Evolutionary conservation across 805 yeast genomes (phyloP).

Genomic region (Brettanomyces sp.): DNA sequence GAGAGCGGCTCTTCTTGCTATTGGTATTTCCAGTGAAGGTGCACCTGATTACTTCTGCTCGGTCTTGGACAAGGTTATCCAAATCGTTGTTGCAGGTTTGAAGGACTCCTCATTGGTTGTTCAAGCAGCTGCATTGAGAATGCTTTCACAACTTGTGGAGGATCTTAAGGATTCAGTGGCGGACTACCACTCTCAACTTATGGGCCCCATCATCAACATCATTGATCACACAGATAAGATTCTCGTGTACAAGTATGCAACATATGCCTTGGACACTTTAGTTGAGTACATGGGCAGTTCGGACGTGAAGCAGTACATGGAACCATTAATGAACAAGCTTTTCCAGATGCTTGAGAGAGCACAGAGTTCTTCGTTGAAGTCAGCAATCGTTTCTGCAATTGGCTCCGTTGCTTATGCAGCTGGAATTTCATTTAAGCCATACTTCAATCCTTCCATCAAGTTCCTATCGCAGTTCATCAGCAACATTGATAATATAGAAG

Average conservation of each 20-base stretch:
- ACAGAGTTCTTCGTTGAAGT: slow-evolving; percentile 61
- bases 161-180: slow-evolving; percentile 83
- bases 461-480: slow-evolving; percentile 75
- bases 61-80: slow-evolving; percentile 65
- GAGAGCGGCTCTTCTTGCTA: slow-evolving; percentile 76
- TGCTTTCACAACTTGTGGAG: slow-evolving; percentile 66
- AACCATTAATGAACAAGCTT: slow-evolving; percentile 82
- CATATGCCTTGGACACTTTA: slow-evolving; percentile 83
- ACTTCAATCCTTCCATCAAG: slow-evolving; percentile 72
- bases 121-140: slow-evolving; percentile 75
- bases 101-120: slow-evolving; percentile 69
- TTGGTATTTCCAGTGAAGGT: slow-evolving; percentile 81
- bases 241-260: slow-evolving; percentile 82
- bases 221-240: slow-evolving; percentile 80
- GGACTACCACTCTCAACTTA: slow-evolving; percentile 68
- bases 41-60: slow-evolving; percentile 87
- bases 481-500: slow-evolving; percentile 56
- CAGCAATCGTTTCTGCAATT: slow-evolving; percentile 86
- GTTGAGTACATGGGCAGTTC: slow-evolving; percentile 87
- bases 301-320: slow-evolving; percentile 69
- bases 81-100: slow-evolving; percentile 65
- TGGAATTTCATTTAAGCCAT: slow-evolving; percentile 81
- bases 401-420: slow-evolving; percentile 97
- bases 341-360: slow-evolving; percentile 75
- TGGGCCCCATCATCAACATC: slow-evolving; percentile 79